phyloP scores from a whole-genome alignment of 768 basidiomycete genomes.

The Hericium erinaceus region DNA sequence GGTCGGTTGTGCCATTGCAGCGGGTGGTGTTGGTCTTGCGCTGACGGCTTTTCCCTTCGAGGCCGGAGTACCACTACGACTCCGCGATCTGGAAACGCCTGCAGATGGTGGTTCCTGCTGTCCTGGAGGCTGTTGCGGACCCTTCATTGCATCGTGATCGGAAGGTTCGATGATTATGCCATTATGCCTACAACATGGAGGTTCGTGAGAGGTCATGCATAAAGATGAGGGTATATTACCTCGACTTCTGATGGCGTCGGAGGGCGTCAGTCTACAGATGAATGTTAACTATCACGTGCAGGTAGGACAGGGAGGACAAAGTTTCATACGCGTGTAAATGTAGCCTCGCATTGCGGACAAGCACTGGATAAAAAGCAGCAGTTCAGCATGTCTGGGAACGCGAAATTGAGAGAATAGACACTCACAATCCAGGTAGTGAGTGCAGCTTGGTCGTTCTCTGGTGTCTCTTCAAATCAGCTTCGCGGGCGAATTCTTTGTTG shows the following conservation, averaged over 20 bases:
- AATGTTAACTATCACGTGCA: background rate
- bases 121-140: constrained; percentile 16
- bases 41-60: constrained; percentile 20
- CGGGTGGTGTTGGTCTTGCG: constrained; percentile 18
- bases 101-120: constrained; percentile 25
- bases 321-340: constrained; percentile 59
- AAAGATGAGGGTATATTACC: constrained; percentile 31
- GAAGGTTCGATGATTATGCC: constrained; percentile 53
- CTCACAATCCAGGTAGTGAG: constrained; percentile 64
- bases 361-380: constrained; percentile 30
- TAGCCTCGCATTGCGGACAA: constrained; percentile 74
- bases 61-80: constrained; percentile 43
- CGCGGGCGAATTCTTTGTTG: constrained; percentile 73
- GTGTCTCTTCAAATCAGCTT: constrained; percentile 75
- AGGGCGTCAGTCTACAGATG: constrained; percentile 62
- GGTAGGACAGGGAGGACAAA: constrained; percentile 11
- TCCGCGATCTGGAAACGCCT: constrained; percentile 33
- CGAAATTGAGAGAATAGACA: constrained; percentile 19
- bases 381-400: constrained; percentile 6
- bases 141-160: constrained; percentile 18
- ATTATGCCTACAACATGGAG: constrained; percentile 40
- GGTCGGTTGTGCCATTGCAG: constrained; percentile 22
- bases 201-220: background rate
- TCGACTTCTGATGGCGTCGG: constrained; percentile 72
- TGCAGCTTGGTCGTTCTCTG: constrained; percentile 74